Percentiles rank a stretch among this genome's conserved stretches.
Conservation (phyloP, 495 filamentous ascomycete genomes). For the Cercophora sp. region DNA sequence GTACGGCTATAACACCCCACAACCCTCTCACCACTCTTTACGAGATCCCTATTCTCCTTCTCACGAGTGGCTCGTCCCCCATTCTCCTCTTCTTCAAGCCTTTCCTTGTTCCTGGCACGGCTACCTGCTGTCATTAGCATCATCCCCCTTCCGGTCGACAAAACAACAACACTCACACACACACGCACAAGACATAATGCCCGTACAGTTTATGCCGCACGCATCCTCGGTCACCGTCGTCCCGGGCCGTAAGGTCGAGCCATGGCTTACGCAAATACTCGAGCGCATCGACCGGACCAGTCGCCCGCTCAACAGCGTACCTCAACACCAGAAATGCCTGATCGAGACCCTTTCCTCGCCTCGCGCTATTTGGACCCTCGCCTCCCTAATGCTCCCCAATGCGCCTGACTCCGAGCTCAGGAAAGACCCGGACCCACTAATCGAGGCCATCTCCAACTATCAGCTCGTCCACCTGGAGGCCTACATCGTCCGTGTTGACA, state of each 20-base stretch:
- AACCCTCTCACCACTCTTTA: conserved; percentile 36
- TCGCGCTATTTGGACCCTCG: background rate
- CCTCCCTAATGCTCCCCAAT: background rate
- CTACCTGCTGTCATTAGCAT: conserved; percentile 19
- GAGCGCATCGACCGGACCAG: conserved; percentile 98
- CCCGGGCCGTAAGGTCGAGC: conserved; percentile 87
- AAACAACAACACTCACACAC: conserved; percentile 17
- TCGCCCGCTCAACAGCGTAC: conserved; percentile 94
- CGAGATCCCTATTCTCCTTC: conserved; percentile 46
- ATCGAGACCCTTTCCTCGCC: conserved; percentile 75
- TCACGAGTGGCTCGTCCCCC: conserved; percentile 46
- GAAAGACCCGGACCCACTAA: background rate
- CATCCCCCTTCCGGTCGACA: conserved; percentile 23
- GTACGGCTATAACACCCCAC: conserved; percentile 40
- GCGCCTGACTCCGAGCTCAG: background rate
- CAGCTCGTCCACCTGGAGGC: conserved; percentile 94
- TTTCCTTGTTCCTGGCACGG: conserved; percentile 38
- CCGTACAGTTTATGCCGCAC: conserved; percentile 88
- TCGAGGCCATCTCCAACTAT: conserved; percentile 67
- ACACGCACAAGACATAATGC: conserved; percentile 58
- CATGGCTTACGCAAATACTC: conserved; percentile 93
- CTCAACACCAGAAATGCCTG: conserved; percentile 93
- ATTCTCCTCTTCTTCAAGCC: conserved; percentile 50
- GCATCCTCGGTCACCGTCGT: conserved; percentile 88
- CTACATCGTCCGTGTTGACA: conserved; percentile 98